Evolutionary conservation across 2,329 filamentous ascomycete species (phyloP).

Genomic region (Alternaria sp.): DNA sequence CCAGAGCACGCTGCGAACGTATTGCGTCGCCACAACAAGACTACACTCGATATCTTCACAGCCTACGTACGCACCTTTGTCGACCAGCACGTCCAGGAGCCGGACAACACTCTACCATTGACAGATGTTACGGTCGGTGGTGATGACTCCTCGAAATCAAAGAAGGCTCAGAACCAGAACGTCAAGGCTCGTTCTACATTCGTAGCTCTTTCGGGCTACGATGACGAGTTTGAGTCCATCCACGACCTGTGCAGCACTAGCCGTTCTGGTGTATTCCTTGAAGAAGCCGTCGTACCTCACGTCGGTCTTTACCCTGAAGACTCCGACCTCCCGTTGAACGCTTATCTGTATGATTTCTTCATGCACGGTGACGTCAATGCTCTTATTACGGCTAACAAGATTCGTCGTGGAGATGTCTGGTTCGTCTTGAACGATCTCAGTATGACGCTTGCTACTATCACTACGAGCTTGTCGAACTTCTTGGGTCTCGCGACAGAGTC

Average conservation of each 20-base stretch:
- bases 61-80: conserved; percentile 75
- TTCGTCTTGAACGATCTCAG: conserved; percentile 74
- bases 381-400: conserved; percentile 70
- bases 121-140: conserved; percentile 61
- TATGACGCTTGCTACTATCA: conserved; percentile 73
- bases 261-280: conserved; percentile 75
- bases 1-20: conserved; percentile 65
- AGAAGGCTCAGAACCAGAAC: conserved; percentile 35
- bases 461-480: conserved; percentile 68
- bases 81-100: conserved; percentile 65
- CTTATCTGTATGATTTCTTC: conserved; percentile 79
- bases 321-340: conserved; percentile 65
- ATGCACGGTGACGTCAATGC: conserved; percentile 72
- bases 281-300: conserved; percentile 75
- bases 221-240: conserved; percentile 70
- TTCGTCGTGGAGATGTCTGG: conserved; percentile 74
- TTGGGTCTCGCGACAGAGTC: conserved; percentile 59
- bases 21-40: conserved; percentile 68
- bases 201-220: conserved; percentile 73
- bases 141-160: conserved; percentile 30
- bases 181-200: conserved; percentile 71
- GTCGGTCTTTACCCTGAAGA: conserved; percentile 69
- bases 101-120: conserved; percentile 67
- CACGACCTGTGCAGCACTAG: conserved; percentile 72
- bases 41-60: conserved; percentile 71